Base-by-base conservation (phyloP, 208 protist genomes). In the Leishmania aethiopica region DNA sequence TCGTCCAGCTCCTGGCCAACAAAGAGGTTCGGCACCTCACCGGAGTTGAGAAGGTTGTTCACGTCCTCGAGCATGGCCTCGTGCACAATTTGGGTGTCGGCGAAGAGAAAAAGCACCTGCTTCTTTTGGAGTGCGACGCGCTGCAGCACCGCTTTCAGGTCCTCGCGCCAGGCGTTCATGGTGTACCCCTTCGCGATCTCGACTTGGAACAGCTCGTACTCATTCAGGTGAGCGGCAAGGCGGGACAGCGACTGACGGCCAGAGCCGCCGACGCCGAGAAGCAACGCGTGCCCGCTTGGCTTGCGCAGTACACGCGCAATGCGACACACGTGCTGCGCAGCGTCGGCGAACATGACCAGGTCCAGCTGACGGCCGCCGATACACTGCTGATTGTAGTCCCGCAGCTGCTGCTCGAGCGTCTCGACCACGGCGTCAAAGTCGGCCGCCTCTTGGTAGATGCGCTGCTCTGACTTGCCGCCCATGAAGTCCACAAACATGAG, bases 11-110 rank as follows among this genome's bases (percentile, higher is more conserved):
- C 99, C 67, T 94, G 95, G 10, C 87, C 95, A 28, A 94, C 84
- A 84, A 99, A 99, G 10, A 99, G 91, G 87, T 99, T 99, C 17
- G 99, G 99, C 53, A 99, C 98, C 85, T 99, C 99, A 57, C 99
- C 99, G 15, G 91, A 96, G 94, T 99, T 99, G 4, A 99, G 89
- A 3, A 99, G 88, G 86, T 99, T 99, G 93, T 99, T 99, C 35
- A 99, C 93, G 86, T 99, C 99, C 91, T 99, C 99, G 13, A 99
- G 87, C 95, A 99, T 99, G 45, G 91, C 84, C 81, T 99, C 99
- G 77, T 98, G 87, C 57, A 99, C 93, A 83, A 99, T 99, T 86
- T 99, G 99, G 3, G 99, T 99, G 90, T 99, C 99, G 22, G 96
- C 95, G 79, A 99, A 97, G 22, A 99, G 91, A 85, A 99, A 99